Conservation (phyloP, 169 alveolate species). For the Cryptosporidium tyzzeri region DNA sequence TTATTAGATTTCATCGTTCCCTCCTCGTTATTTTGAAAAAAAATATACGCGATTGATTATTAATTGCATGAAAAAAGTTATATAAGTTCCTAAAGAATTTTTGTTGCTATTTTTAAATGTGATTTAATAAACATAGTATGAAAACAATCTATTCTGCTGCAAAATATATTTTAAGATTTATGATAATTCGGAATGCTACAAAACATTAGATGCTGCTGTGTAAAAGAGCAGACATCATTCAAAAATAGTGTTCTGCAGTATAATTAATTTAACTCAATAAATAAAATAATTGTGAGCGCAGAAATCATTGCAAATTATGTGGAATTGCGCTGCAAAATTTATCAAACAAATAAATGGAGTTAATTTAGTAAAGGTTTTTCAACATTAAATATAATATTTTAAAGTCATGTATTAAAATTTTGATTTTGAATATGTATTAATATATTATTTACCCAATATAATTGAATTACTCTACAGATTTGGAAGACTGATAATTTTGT, state of each 20-base stretch:
- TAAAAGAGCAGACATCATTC: no score
- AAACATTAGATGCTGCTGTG: not conserved
- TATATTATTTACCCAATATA: not conserved
- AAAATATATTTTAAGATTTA: not conserved
- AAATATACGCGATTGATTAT: not conserved
- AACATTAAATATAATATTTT: not conserved
- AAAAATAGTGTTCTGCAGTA: not conserved
- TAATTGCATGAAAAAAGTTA: not conserved
- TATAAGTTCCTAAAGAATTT: not conserved
- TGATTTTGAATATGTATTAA: not conserved
- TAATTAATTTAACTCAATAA: not conserved
- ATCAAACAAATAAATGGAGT: not conserved
- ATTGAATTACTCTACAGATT: not conserved
- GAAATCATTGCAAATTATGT: conserved; percentile 4
- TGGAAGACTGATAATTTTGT: not conserved
- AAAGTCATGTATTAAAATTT: not conserved
- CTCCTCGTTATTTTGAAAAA: conserved; percentile 36
- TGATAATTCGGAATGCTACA: not conserved
- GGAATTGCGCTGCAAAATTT: conserved; percentile 35
- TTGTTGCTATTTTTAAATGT: not conserved
- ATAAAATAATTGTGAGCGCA: not conserved
- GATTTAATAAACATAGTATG: not conserved
- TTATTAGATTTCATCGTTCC: conserved; percentile 20
- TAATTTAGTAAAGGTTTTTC: not conserved
- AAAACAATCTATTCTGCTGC: not conserved